A percentile compares a stretch with the other conserved stretches of the same genome.
phyloP scores from a whole-genome alignment of 306 rosid genomes.

The Senna siamea region DNA sequence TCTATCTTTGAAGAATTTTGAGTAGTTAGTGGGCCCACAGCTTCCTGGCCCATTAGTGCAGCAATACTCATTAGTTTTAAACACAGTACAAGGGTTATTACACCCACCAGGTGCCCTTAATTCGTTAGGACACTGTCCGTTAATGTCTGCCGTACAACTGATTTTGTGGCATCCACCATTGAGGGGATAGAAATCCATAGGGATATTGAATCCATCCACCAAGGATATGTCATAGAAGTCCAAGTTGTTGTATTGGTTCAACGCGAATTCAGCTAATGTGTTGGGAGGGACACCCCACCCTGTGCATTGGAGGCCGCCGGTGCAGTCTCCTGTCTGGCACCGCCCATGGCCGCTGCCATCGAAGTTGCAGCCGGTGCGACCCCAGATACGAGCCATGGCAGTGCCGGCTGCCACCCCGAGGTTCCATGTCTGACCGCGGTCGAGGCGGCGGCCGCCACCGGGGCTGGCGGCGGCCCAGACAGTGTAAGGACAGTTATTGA shows the following conservation, averaged over 20 bases:
- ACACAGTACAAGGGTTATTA: conserved; percentile 53
- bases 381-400: conserved; percentile 56
- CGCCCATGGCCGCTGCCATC: conserved; percentile 48
- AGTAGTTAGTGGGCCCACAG: conserved; percentile 42
- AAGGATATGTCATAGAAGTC: conserved; percentile 54
- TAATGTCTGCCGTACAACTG: conserved; percentile 46
- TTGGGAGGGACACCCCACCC: conserved; percentile 53
- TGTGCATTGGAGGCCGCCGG: conserved; percentile 41
- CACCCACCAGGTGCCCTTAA: conserved; percentile 53
- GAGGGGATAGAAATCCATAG: conserved; percentile 50
- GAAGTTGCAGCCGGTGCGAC: conserved; percentile 66
- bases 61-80: conserved; percentile 42
- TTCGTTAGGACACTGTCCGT: conserved; percentile 50
- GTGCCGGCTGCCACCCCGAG: conserved; percentile 42
- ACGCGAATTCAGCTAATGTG: conserved; percentile 56
- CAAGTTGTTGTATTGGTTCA: conserved; percentile 41
- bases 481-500: conserved; percentile 50
- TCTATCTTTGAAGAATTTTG: conserved; percentile 44
- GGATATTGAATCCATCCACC: conserved; percentile 54
- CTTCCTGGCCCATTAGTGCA: conserved; percentile 27
- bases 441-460: conserved; percentile 46
- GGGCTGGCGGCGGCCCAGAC: conserved; percentile 62
- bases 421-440: conserved; percentile 37
- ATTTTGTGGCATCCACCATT: conserved; percentile 31
- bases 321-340: conserved; percentile 69